Conservation (phyloP, 1,139 yeast species). For the Diutina mesorugosa region DNA sequence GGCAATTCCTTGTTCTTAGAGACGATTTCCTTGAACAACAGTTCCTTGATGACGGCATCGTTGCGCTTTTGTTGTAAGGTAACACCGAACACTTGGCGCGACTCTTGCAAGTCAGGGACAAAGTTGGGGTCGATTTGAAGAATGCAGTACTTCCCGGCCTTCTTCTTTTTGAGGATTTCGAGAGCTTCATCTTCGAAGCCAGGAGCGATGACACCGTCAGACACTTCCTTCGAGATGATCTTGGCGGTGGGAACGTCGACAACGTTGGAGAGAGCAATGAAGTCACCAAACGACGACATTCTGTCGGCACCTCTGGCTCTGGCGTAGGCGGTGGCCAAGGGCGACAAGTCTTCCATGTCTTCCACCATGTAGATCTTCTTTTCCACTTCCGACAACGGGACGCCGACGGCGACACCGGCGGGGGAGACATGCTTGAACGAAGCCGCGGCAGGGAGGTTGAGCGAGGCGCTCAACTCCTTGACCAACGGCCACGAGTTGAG, state of each 20-base stretch:
- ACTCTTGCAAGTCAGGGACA: conserved; percentile 69
- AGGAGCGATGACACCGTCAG: conserved; percentile 98
- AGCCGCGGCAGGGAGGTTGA: conserved; percentile 96
- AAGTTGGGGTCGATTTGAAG: conserved; percentile 92
- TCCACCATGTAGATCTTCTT: conserved; percentile 91
- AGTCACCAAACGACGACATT: conserved; percentile 98
- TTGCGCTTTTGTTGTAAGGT: conserved; percentile 93
- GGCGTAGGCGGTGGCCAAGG: conserved; percentile 95
- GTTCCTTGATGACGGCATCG: conserved; percentile 82
- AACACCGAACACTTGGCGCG: conserved; percentile 93
- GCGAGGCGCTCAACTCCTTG: conserved; percentile 87
- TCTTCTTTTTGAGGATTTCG: conserved; percentile 77
- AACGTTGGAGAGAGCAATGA: conserved; percentile 91
- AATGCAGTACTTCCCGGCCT: conserved; percentile 94
- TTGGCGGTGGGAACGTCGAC: conserved; percentile 95
- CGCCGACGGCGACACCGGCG: conserved; percentile 96
- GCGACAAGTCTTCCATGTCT: conserved; percentile 89
- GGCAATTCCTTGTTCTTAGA: conserved; percentile 77
- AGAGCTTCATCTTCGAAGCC: conserved; percentile 90
- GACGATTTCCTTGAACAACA: conserved; percentile 85
- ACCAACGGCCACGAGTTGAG: conserved; percentile 98
- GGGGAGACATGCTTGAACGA: conserved; percentile 98
- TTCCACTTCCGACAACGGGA: conserved; percentile 82
- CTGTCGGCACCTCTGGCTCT: conserved; percentile 99
- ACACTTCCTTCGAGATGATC: conserved; percentile 92